Conservation (phyloP, 371 early-diverging fungal species). For the Zancudomyces culisetae region DNA sequence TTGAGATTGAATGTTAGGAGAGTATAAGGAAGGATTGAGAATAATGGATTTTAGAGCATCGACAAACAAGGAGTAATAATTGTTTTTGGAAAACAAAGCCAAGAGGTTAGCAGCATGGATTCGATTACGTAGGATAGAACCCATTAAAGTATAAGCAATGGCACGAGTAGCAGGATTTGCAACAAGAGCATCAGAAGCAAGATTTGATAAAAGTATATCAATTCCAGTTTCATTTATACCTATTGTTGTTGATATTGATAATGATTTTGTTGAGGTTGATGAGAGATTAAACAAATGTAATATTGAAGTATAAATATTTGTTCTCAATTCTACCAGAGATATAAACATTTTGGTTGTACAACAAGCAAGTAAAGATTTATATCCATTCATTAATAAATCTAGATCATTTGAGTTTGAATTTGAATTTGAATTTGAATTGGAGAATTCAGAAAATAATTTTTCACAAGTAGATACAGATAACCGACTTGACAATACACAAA, state of each 20-base stretch:
- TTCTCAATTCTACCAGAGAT: constrained; percentile 41
- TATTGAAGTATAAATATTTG: constrained; percentile 63
- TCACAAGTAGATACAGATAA: neutral
- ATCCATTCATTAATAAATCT: constrained; percentile 27
- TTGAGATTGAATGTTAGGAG: constrained; percentile 29
- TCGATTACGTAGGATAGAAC: constrained; percentile 32
- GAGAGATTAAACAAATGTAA: constrained; percentile 35
- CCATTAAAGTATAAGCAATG: constrained; percentile 52
- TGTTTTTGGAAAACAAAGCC: constrained; percentile 34
- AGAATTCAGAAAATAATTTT: neutral
- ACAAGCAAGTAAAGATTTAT: constrained; percentile 43
- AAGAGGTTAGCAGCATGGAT: constrained; percentile 34
- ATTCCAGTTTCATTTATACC: neutral
- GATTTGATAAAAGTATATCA: constrained; percentile 25
- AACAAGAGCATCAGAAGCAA: constrained; percentile 65
- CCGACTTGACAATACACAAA: neutral
- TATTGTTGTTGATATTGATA: neutral
- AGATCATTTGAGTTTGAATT: constrained; percentile 26
- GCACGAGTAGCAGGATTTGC: constrained; percentile 66
- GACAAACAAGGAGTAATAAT: constrained; percentile 47
- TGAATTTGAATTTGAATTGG: neutral
- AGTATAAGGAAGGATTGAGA: constrained; percentile 35
- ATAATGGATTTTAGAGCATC: constrained; percentile 44
- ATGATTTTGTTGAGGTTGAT: neutral
- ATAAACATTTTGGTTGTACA: constrained; percentile 33